Evolutionary conservation across 2,329 filamentous ascomycete species (phyloP), one percentile per base, ranked within the genome.

Genomic region (Juglanconis sp.): DNA sequence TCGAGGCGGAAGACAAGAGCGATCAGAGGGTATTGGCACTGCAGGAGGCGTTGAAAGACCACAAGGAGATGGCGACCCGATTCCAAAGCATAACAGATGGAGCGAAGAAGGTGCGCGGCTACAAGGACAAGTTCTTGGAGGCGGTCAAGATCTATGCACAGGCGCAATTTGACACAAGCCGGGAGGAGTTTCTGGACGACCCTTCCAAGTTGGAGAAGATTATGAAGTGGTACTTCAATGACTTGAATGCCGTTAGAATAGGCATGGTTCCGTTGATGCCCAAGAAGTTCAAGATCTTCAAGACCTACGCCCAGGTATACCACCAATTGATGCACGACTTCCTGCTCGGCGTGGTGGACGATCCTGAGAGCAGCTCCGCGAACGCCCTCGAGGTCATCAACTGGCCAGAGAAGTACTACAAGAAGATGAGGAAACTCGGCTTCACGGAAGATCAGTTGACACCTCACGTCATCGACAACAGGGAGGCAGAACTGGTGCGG

Each of bases 211-310:
- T 99, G 51, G 91, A 96, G 65, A 96, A 96, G 79, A 87, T 85
- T 65, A 86, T 96, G 76, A 90, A 90, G 70, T 99, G 95, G 95
- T 99, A 87, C 76, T 99, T 98, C 79, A 97, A 98, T 77, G 94
- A 99, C 73, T 83, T 99, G 42, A 96, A 96, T 74, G 92, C 92
- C 3, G 94, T 97, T 70, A 92, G 94, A 74, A 83, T 96, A 64
- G 94, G 95, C 70, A 96, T 99, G 91, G 86, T 90, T 62, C 85
- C 86, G 34, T 81, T 99, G 56, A 93, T 97, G 86, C 95, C 96
- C 8, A 94, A 91, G 76, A 96, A 95, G 74, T 99, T 95, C 95
- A 93, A 89, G 71, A 96, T 99, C 52, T 90, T 93, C 77, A 88
- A 90, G 72, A 95, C 90, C 1, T 99, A 96, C 73, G 89, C 87